Percentiles rank a stretch among this genome's conserved stretches.
Conservation (phyloP, 2,329 filamentous ascomycete species). For the Metarhizium brunneum region DNA sequence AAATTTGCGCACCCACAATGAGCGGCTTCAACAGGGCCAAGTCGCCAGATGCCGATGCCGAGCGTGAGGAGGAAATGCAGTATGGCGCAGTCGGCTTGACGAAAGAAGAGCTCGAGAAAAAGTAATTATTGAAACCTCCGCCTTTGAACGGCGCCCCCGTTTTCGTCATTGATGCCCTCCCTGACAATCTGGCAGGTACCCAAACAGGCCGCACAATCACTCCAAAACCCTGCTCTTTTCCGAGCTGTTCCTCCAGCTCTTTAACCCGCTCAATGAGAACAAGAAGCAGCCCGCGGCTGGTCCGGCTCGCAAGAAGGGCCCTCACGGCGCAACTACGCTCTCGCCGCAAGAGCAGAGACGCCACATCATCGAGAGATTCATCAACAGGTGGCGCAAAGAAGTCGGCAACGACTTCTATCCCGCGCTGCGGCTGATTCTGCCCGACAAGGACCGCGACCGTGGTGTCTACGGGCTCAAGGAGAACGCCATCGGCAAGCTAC, state of each 20-base stretch:
- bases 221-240: conserved; percentile 74
- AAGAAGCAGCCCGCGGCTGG: conserved; percentile 63
- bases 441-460: conserved; percentile 85
- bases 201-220: conserved; percentile 73
- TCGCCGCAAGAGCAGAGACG: conserved; percentile 71
- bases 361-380: conserved; percentile 77
- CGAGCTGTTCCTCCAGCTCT: conserved; percentile 65
- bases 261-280: conserved; percentile 71
- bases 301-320: conserved; percentile 46
- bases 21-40: conserved; percentile 9
- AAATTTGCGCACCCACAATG: not conserved
- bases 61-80: conserved; percentile 42
- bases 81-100: conserved; percentile 32
- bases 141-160: not conserved
- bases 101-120: conserved; percentile 34
- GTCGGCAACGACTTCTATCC: conserved; percentile 92
- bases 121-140: conserved; percentile 22
- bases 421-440: conserved; percentile 81
- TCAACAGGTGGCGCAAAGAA: conserved; percentile 75
- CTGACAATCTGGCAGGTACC: conserved; percentile 49
- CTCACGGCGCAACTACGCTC: conserved; percentile 46
- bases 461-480: conserved; percentile 94
- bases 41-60: conserved; percentile 29
- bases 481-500: conserved; percentile 75
- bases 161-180: not conserved